phyloP scores from a whole-genome alignment of 2,329 filamentous ascomycete species.

The Dichotomopilus funicola region DNA sequence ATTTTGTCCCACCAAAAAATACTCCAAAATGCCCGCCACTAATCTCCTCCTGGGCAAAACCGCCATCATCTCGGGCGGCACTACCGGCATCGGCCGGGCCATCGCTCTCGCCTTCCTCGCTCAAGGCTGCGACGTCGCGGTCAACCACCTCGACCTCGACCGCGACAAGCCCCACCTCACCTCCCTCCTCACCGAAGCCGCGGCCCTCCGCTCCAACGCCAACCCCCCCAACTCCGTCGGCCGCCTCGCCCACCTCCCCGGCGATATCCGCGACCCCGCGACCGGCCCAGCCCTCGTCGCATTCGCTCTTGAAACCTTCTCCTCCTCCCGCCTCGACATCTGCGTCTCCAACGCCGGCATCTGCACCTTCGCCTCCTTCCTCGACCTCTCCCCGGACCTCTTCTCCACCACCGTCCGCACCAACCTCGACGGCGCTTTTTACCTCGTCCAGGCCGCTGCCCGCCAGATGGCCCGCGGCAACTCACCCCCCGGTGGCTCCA shows the following conservation, averaged over 20 bases:
- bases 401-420: conserved; percentile 66
- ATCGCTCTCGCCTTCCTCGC: conserved; percentile 73
- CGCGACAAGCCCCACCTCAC: conserved; percentile 46
- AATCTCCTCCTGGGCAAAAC: conserved; percentile 66
- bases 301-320: conserved; percentile 55
- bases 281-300: conserved; percentile 64
- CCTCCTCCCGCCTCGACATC: conserved; percentile 56
- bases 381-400: conserved; percentile 65
- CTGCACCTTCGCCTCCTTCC: conserved; percentile 81
- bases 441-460: conserved; percentile 76
- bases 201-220: conserved; percentile 34
- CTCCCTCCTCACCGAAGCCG: conserved; percentile 47
- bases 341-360: conserved; percentile 87
- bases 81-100: conserved; percentile 79
- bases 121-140: conserved; percentile 70
- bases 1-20: not conserved
- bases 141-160: conserved; percentile 67
- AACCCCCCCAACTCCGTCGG: conserved; percentile 35
- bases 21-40: conserved; percentile 34
- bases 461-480: conserved; percentile 67
- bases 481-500: conserved; percentile 70
- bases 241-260: conserved; percentile 59
- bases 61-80: conserved; percentile 80
- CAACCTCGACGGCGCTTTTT: conserved; percentile 86
- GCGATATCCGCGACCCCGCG: conserved; percentile 69